Evolutionary conservation across 441 rosid genomes (phyloP).

Genomic region (Melastoma candidum): DNA sequence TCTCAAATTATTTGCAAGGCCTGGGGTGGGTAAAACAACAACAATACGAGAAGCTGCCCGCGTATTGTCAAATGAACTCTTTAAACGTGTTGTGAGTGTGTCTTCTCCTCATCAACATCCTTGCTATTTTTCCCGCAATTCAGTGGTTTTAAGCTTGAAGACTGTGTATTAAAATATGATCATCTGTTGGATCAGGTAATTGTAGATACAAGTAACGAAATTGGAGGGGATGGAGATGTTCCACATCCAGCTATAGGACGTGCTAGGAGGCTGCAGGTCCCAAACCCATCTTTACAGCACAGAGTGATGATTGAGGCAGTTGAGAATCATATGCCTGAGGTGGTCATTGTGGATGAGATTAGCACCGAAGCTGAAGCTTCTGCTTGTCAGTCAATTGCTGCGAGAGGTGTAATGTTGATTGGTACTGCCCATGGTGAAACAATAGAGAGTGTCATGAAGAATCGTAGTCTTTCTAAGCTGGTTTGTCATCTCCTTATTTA

Average conservation of each 20-base stretch:
- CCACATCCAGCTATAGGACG: conserved; percentile 61
- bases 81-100: conserved; percentile 46
- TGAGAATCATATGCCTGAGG: conserved; percentile 73
- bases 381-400: conserved; percentile 59
- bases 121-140: neutral
- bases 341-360: conserved; percentile 58
- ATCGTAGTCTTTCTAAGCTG: conserved; percentile 53
- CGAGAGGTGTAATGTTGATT: conserved; percentile 60
- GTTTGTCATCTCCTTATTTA: conserved; percentile 21
- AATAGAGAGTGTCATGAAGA: conserved; percentile 48
- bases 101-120: conserved; percentile 1
- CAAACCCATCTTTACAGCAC: conserved; percentile 51
- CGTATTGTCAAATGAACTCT: conserved; percentile 54
- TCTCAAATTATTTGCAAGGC: conserved; percentile 20
- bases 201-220: conserved; percentile 65
- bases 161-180: neutral
- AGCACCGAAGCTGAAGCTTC: conserved; percentile 64
- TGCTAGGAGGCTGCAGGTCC: conserved; percentile 67
- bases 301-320: conserved; percentile 63
- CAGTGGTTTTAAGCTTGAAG: neutral
- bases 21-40: conserved; percentile 73
- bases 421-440: conserved; percentile 62
- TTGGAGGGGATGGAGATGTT: conserved; percentile 59
- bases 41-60: conserved; percentile 54
- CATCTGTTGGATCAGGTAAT: conserved; percentile 31